Conservation (phyloP, 2,329 filamentous ascomycete species). For the Fonsecaea pedrosoi region DNA sequence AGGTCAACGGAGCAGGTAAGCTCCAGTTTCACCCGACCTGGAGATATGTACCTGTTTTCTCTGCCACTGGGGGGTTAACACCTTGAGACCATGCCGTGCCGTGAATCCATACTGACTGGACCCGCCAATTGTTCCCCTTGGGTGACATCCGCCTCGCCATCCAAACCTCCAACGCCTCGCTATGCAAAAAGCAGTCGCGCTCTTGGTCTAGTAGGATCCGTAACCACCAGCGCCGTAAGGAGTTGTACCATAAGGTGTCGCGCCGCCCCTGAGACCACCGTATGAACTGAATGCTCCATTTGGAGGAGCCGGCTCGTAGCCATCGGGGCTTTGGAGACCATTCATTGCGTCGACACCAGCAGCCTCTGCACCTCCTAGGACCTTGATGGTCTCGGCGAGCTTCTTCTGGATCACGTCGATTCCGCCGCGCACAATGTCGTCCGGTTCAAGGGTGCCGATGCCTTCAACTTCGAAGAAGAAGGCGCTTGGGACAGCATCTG, state of each 20-base stretch:
- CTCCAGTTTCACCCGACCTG: not conserved
- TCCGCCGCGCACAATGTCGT: constrained; percentile 85
- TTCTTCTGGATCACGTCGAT: constrained; percentile 91
- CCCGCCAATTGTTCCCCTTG: not conserved
- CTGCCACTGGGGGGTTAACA: not conserved
- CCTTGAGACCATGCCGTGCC: not conserved
- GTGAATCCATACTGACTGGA: constrained; percentile 3
- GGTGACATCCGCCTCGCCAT: not conserved
- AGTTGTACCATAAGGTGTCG: constrained; percentile 66
- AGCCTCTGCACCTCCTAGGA: constrained; percentile 54
- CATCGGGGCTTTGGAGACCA: constrained; percentile 60
- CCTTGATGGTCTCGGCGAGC: constrained; percentile 78
- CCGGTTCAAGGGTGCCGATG: constrained; percentile 84
- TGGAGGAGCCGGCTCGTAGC: constrained; percentile 49
- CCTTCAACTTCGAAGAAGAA: constrained; percentile 97
- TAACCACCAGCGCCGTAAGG: constrained; percentile 55
- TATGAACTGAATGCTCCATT: constrained; percentile 67
- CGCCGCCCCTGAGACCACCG: constrained; percentile 62
- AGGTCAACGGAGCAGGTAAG: not conserved
- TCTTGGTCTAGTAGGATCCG: constrained; percentile 26
- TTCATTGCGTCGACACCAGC: constrained; percentile 52
- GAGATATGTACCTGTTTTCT: not conserved
- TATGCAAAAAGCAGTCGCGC: constrained; percentile 19
- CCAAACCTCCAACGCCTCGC: constrained; percentile 31
- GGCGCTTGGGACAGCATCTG: constrained; percentile 78